Conservation (phyloP, 129 eudicot genomes). For the Chrysanthemum lavandulifolium region DNA sequence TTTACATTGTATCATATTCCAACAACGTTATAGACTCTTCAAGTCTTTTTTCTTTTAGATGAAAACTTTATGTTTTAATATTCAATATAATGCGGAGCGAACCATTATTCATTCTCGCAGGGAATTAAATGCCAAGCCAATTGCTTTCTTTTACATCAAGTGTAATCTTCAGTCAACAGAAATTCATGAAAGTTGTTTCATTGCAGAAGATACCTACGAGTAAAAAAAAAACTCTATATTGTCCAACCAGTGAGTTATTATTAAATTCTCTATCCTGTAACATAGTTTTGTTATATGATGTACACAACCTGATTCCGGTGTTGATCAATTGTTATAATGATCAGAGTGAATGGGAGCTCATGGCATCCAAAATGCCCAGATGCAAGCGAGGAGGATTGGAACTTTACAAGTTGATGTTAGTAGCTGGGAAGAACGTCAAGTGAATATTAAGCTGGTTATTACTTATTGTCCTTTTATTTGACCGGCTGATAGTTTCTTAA, state of each 20-base stretch:
- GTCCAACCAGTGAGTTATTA: conserved; percentile 53
- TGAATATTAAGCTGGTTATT: neutral
- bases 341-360: conserved; percentile 57
- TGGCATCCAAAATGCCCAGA: conserved; percentile 85
- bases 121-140: conserved; percentile 75
- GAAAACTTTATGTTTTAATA: neutral
- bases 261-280: neutral
- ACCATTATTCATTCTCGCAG: conserved; percentile 86
- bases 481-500: too few species aligned
- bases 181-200: conserved; percentile 61
- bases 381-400: conserved; percentile 95
- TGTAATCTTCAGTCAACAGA: conserved; percentile 74
- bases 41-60: neutral
- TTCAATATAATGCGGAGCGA: conserved; percentile 44
- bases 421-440: conserved; percentile 30
- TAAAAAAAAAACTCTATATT: conserved; percentile 55
- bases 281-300: too few species aligned
- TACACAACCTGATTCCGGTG: too few species aligned
- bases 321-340: conserved; percentile 16
- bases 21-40: too few species aligned
- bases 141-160: conserved; percentile 94
- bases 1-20: too few species aligned
- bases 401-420: conserved; percentile 71
- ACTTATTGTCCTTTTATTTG: too few species aligned
- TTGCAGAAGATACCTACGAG: conserved; percentile 88